Conservation (phyloP, 2,329 filamentous ascomycete species). For the Cercospora sesami region DNA sequence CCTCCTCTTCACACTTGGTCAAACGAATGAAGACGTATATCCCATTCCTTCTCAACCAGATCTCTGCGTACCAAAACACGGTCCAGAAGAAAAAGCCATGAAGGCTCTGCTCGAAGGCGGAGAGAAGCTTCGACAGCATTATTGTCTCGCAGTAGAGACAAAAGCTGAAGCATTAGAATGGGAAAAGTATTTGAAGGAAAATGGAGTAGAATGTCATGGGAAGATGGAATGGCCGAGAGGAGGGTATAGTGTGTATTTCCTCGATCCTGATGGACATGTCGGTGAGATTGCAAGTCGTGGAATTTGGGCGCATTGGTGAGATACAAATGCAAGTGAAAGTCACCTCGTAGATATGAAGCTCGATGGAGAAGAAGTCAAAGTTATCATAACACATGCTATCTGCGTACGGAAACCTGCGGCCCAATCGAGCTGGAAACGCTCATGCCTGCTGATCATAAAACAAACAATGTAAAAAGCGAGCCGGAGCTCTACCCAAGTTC, state of each 20-base stretch:
- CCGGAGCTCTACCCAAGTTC: background rate
- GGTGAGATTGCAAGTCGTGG: constrained; percentile 22
- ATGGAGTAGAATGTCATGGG: constrained; percentile 9
- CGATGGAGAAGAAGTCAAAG: background rate
- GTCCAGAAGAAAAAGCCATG: constrained; percentile 8
- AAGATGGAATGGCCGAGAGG: constrained; percentile 20
- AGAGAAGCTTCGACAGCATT: constrained; percentile 17
- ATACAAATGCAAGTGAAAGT: background rate
- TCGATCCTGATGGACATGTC: constrained; percentile 21
- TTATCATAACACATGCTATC: constrained; percentile 4
- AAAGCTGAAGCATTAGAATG: constrained; percentile 16
- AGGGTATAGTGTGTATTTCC: constrained; percentile 23
- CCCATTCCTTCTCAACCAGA: constrained; percentile 8
- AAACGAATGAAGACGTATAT: constrained; percentile 12
- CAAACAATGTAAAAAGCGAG: background rate
- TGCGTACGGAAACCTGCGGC: background rate
- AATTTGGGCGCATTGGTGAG: constrained; percentile 19
- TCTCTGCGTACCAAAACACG: constrained; percentile 18
- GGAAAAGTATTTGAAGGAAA: constrained; percentile 13
- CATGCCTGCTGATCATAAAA: background rate
- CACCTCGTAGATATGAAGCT: too few species aligned
- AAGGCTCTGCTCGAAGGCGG: constrained; percentile 3
- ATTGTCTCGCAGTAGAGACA: constrained; percentile 16
- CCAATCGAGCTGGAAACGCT: background rate
- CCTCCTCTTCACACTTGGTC: constrained; percentile 17